Conservation (phyloP, 2,329 filamentous ascomycete species). For the Knoxdaviesia capensis region DNA sequence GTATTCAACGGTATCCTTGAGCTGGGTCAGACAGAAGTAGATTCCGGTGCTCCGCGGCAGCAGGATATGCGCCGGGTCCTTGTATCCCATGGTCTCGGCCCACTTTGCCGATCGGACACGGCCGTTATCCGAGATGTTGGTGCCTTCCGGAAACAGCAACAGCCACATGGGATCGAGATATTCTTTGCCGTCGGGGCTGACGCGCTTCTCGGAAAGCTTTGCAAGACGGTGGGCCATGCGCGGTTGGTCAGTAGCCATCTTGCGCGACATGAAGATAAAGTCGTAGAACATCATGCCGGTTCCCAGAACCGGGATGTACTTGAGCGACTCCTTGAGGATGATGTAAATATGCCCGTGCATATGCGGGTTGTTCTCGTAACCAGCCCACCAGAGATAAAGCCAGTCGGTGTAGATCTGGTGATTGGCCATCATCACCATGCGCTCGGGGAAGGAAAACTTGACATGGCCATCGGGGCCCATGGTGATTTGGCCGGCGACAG, state of each 20-base stretch:
- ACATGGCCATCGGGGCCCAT: slow-evolving; percentile 52
- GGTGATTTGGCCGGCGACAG: slow-evolving; percentile 54
- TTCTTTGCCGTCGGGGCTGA: slow-evolving; percentile 29
- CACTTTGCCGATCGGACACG: slow-evolving; percentile 50
- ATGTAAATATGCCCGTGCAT: slow-evolving; percentile 82
- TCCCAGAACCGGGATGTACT: slow-evolving; percentile 61
- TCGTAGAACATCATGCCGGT: slow-evolving; percentile 70
- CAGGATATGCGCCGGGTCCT: slow-evolving; percentile 54
- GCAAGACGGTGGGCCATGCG: slow-evolving; percentile 55
- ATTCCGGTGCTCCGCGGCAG: slow-evolving; percentile 65
- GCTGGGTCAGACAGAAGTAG: slow-evolving; percentile 58
- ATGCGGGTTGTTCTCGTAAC: slow-evolving; percentile 53
- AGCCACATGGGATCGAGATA: slow-evolving; percentile 75
- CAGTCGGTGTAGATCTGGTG: slow-evolving; percentile 87
- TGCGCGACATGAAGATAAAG: slow-evolving; percentile 82
- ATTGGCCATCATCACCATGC: slow-evolving; percentile 69
- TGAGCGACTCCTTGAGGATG: slow-evolving; percentile 73
- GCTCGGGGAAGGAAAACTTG: slow-evolving; percentile 61
- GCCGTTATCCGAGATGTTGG: slow-evolving; percentile 55
- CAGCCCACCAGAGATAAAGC: slow-evolving; percentile 86
- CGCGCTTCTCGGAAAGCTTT: slow-evolving; percentile 41
- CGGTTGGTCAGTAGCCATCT: slow-evolving; percentile 62
- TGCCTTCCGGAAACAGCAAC: slow-evolving; percentile 72
- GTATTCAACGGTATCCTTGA: slow-evolving; percentile 57
- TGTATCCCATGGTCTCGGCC: slow-evolving; percentile 55